Conservation (phyloP, 805 yeast species). For the Yamadazyma laniorum region DNA sequence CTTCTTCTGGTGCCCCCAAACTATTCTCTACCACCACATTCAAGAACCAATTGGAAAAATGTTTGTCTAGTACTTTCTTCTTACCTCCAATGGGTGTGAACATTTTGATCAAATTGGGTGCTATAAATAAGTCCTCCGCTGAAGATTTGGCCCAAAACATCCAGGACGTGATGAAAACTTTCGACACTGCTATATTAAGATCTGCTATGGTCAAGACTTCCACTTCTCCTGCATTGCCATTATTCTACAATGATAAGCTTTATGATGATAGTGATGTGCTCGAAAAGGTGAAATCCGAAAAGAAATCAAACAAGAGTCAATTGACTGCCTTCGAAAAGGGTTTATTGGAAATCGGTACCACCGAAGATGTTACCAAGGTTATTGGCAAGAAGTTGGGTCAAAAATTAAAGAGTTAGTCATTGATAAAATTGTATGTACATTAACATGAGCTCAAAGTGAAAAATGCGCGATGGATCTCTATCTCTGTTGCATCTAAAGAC, state of each 20-base stretch:
- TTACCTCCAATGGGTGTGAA: constrained; percentile 73
- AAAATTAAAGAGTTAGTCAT: constrained; percentile 11
- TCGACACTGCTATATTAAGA: constrained; percentile 49
- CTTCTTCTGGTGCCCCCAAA: constrained; percentile 26
- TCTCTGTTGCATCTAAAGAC: no score
- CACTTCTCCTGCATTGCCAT: constrained; percentile 80
- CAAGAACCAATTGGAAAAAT: constrained; percentile 56
- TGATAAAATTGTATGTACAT: constrained; percentile 10
- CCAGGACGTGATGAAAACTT: constrained; percentile 48
- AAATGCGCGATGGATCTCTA: no score
- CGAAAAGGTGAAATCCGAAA: constrained; percentile 22
- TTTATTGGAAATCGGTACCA: constrained; percentile 76
- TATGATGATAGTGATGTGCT: constrained; percentile 49
- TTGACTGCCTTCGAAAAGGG: constrained; percentile 69
- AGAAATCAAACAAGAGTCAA: constrained; percentile 25
- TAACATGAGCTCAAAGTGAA: constrained; percentile 2
- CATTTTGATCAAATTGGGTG: constrained; percentile 66
- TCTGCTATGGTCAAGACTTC: constrained; percentile 64
- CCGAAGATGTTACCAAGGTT: constrained; percentile 64
- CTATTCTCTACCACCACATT: constrained; percentile 51
- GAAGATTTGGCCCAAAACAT: constrained; percentile 58
- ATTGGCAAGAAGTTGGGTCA: constrained; percentile 54
- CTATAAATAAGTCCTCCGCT: constrained; percentile 36
- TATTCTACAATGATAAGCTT: constrained; percentile 64
- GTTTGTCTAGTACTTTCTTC: constrained; percentile 57